Evolutionary conservation across 2,329 filamentous ascomycete genomes (phyloP).

Genomic region (Pyrenochaeta sp.): DNA sequence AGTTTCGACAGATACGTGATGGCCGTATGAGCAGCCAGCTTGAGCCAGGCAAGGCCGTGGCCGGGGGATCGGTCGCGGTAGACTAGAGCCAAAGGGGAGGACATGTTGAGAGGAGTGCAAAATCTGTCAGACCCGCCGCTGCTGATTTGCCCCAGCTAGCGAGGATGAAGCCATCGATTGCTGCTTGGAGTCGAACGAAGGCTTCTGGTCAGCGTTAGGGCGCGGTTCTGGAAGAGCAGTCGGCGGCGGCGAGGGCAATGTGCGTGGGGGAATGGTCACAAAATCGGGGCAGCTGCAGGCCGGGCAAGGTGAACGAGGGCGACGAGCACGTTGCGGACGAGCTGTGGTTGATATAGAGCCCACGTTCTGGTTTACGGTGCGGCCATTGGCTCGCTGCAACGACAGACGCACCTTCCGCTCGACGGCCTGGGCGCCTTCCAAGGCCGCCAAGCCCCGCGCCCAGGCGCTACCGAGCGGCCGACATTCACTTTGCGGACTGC

Average conservation of each 20-base stretch:
- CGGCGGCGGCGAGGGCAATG: background rate
- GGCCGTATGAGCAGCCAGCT: background rate
- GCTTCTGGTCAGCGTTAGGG: constrained; percentile 1
- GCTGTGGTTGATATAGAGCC: constrained; percentile 5
- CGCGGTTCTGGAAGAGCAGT: background rate
- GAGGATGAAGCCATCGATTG: background rate
- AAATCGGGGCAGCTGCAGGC: constrained; percentile 3
- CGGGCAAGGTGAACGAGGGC: background rate
- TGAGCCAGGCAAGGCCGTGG: too few species aligned
- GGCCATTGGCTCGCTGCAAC: too few species aligned
- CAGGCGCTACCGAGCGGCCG: background rate
- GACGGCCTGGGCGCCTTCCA: background rate
- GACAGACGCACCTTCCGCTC: background rate
- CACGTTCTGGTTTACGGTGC: too few species aligned
- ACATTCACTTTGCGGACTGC: background rate
- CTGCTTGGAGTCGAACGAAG: background rate
- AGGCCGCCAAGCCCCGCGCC: background rate
- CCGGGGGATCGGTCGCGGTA: too few species aligned
- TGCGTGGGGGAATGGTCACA: constrained; percentile 5
- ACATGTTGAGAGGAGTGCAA: background rate
- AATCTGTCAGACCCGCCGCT: background rate
- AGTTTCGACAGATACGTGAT: too few species aligned
- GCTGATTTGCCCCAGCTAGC: background rate
- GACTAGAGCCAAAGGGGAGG: too few species aligned
- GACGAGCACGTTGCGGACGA: too few species aligned